Evolutionary conservation across 1,284 basidiomycete genomes (phyloP), one percentile per base, ranked within the genome.

Genomic region (Meripilus lineatus): DNA sequence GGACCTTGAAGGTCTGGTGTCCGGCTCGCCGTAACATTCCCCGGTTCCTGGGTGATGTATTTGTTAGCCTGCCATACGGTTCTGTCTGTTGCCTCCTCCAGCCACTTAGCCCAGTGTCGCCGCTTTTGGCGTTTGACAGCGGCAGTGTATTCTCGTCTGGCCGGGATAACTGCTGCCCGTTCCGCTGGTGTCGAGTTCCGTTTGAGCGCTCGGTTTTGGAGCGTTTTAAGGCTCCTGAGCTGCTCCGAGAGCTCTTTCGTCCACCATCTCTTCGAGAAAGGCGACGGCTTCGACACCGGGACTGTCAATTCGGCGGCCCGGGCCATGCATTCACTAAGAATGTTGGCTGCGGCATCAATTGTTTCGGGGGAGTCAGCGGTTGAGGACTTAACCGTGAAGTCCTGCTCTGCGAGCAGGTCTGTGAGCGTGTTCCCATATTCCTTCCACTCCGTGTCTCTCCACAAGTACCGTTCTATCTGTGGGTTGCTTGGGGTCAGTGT

Each of bases 1-100:
- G n/a, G n/a, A n/a, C n/a, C n/a, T n/a, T n/a, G n/a, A 0, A 67
- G 59, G 0, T 56, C 51, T 1, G 67, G 70, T 6, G 71, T 58
- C 5, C 60, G 42, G 0, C 62, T 41, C 17, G 47, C 40, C 0
- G 64, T 57, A 4, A 65, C 62, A 39, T 71, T 66, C 0, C 58
- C 46, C 0, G 55, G 32, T 1, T 57, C 53, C 1, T 26, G 38
- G 5, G 52, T 55, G 2, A 64, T 50, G 34, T 60, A 67, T n/a
- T 51, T 50, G 46, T 62, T 62, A 1, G 63, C 63, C 0, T 45
- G 60, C 64, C 65, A 74, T 0, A 71, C 46, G 4, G 52, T 52
- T 0, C 48, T 36, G 1, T 48, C 49, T 2, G 55, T 49, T 0
- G 61, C 47, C 0, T 57, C 48, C 24, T 66, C 63, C 0, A 71